Base-by-base conservation (phyloP, 441 rosid species). In the Adansonia gregorii region DNA sequence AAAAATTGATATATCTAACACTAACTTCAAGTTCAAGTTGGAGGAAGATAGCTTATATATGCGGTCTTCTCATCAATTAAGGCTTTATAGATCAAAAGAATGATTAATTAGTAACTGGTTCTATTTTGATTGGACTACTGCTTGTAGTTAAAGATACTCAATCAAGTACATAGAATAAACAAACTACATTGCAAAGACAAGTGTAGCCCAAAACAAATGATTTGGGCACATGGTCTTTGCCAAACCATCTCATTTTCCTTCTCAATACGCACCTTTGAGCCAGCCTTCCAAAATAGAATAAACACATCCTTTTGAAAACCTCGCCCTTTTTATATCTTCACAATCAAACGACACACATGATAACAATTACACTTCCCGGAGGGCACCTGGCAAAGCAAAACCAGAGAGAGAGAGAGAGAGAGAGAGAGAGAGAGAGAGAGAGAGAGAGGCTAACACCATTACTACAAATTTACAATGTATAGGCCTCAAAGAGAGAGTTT, bases 191-290 rank as follows among this genome's bases (percentile, higher is more conserved):
- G 78, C 4, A 24, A 76, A 76, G 86, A 81, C 83, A 85, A 80
- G 81, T 8, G 77, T 84, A 85, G 83, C 77, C 82, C 88, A 82
- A 76, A 72, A 35, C 86, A 84, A 90, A 90, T 89, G 92, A 90
- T 90, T 85, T 82, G 81, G 55, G 76, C 93, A 88, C 93, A 88
- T 90, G 92, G 74, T 74, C 45, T 66, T 81, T 19, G 27, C 71
- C 72, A 76, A 56, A 77, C 77, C n/a, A 67, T 78, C 24, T 78
- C 27, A 8, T 46, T 43, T 58, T 9, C 22, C 79, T 19, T 76
- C 56, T 68, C 66, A 82, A 83, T 78, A 82, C 74, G 76, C 81
- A 76, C 45, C 76, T 73, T 73, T 35, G 41, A 35, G 41, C 41
- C 83, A 74, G 76, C 67, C 69, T 84, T 75, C 80, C 86, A 55